Base-by-base conservation (phyloP, 176 grass and related monocot genomes). In the Musa itinerans region DNA sequence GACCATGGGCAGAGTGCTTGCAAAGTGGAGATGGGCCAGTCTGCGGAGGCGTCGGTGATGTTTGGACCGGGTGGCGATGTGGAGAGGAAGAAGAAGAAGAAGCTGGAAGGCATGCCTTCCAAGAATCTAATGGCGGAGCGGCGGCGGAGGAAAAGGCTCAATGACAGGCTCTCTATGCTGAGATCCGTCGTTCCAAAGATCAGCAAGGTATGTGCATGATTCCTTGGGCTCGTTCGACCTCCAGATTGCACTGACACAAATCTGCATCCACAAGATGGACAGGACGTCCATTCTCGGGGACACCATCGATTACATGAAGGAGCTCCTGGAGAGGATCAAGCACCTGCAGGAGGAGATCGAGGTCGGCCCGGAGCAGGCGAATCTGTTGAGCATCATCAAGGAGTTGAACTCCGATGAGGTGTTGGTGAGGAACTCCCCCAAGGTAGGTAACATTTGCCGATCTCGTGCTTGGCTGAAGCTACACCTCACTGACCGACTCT, bases 261-360 rank as follows among this genome's bases (percentile, higher is more conserved):
- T 0, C 74, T 73, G 50, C 27, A 62, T 48, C 22, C 52, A 19
- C 62, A 50, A 97, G 94, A 97, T 97, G 94, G 94, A 97, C 78
- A 68, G 94, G 78, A 93, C 94, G 17, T 97, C 94, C 17, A 97
- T 97, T 74, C 90, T 97, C n/a, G 94, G 94, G 12, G 94, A 97
- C 80, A 97, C 93, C 56, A 96, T 96, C 67, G 93, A 96, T 75
- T 96, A 96, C 90, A 96, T 96, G 93, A 96, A 96, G 86, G 94
- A 97, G 82, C 83, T 97, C 53, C 85, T 97, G 17, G 94, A 97
- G 74, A 86, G 88, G 88, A 97, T 97, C 80, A 89, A 85, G 75
- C 69, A 22, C 27, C 83, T 93, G 72, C 88, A 93, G 72, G 90
- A 91, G 34, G 94, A 93, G 83, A 85, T 93, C 16, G 88, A 87